Conservation (phyloP, 2,329 filamentous ascomycete species). For the Diaporthe sp. region DNA sequence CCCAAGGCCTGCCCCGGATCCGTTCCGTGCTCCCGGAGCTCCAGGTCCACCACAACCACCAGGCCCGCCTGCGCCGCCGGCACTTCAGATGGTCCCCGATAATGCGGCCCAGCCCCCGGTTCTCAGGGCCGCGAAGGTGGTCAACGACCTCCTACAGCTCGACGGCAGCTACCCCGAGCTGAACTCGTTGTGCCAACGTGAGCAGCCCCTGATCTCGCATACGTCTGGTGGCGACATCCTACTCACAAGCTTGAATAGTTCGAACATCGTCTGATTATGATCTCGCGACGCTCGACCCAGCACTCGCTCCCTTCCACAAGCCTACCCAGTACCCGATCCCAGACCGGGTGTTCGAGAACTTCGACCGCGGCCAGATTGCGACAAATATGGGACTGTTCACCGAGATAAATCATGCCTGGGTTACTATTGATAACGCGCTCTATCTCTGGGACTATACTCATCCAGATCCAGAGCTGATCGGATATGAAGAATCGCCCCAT, state of each 20-base stretch:
- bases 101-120: constrained; percentile 68
- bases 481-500: constrained; percentile 89
- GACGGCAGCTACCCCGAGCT: constrained; percentile 90
- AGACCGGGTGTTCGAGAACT: constrained; percentile 91
- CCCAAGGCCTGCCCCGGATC: constrained; percentile 31
- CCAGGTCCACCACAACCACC: constrained; percentile 51
- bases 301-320: constrained; percentile 93
- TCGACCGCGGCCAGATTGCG: constrained; percentile 86
- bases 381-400: constrained; percentile 97
- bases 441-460: constrained; percentile 99
- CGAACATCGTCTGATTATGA: constrained; percentile 95
- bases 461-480: constrained; percentile 90
- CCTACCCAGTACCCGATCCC: constrained; percentile 90
- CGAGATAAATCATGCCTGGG: constrained; percentile 94
- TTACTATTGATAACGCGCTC: constrained; percentile 93
- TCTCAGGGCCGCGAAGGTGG: constrained; percentile 83
- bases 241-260: constrained; percentile 63
- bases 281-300: constrained; percentile 72
- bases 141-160: constrained; percentile 82
- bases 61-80: constrained; percentile 50
- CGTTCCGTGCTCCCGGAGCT: constrained; percentile 43
- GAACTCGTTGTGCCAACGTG: constrained; percentile 90
- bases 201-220: constrained; percentile 54
- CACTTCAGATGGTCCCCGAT: constrained; percentile 56
- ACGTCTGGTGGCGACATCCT: not conserved